These are phyloP conservation scores for Martiniozyma asiatica DNA, from an alignment of 1,139 yeast genomes.

Conservation along the genomic window DNA sequence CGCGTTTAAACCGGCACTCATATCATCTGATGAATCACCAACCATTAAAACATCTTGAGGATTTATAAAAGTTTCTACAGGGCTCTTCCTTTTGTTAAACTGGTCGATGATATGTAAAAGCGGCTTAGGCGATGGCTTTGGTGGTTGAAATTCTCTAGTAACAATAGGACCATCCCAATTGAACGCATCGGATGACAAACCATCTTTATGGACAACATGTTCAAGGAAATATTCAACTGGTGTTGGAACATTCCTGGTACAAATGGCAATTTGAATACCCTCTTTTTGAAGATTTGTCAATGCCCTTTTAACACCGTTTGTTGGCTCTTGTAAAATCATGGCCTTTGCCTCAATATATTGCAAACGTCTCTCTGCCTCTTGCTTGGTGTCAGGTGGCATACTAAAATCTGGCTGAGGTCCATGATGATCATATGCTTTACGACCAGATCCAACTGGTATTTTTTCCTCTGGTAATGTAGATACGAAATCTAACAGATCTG, in stretches of 20 bases:
- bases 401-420: too few species aligned
- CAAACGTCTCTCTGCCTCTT: constrained; percentile 33
- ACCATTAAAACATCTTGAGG: constrained; percentile 47
- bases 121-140: constrained; percentile 56
- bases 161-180: constrained; percentile 27
- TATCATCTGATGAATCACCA: constrained; percentile 58
- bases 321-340: constrained; percentile 47
- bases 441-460: background rate
- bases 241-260: constrained; percentile 42
- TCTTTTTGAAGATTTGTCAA: constrained; percentile 21
- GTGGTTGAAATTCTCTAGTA: constrained; percentile 50
- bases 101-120: constrained; percentile 36
- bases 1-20: constrained; percentile 45
- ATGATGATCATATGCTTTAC: background rate
- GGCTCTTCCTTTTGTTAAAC: constrained; percentile 32
- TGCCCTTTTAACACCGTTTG: constrained; percentile 29
- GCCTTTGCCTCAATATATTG: constrained; percentile 41
- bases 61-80: too few species aligned
- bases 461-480: constrained; percentile 28
- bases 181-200: constrained; percentile 4
- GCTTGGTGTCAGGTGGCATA: constrained; percentile 1
- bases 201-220: constrained; percentile 27
- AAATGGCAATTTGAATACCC: constrained; percentile 36
- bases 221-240: constrained; percentile 40
- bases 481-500: constrained; percentile 41